Base-by-base conservation (phyloP, 768 basidiomycete species). In the Terana coerulea region DNA sequence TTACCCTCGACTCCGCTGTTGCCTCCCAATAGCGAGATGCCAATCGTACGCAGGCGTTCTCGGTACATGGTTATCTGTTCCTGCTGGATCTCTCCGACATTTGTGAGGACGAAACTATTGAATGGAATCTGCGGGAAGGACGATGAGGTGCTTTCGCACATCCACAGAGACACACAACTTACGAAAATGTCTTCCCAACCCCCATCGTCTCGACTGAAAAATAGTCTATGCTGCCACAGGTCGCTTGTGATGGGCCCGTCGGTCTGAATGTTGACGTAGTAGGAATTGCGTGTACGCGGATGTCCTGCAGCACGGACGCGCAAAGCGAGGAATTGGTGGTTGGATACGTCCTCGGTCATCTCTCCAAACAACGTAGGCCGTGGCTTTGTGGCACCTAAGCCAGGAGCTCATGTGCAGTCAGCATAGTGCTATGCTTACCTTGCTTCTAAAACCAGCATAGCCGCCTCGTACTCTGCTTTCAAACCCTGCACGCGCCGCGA, bases 181-280 rank as follows among this genome's bases (percentile, higher is more conserved):
- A 90, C 91, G 61, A 84, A 84, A 14, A 95, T 65, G 60, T 91
- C 84, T 64, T 93, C 87, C 92, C 92, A 95, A 3, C 73, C 70
- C 22, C 80, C 77, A 51, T 84, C 78, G 24, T 73, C 70, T 49
- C 79, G 76, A 44, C 76, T 73, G 64, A 94, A 88, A 68, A 80
- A 90, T n/a, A 98, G 73, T 29, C 91, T 79, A 59, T 98, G 94
- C 64, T 97, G 95, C 86, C 90, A 98, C n/a, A 98, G 72, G 64
- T 95, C 92, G 31, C 83, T 86, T 44, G 83, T 78, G 43, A 89
- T 75, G 37, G 81, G 76, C 0, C 89, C 88, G 46, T 92, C 88
- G 2, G 93, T 95, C 66, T 97, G 94, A 40, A 98, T 72, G 69
- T 98, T 98, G 42, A 92, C 87, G 59, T 88, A 95, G 74, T 93